Evolutionary conservation across 768 basidiomycete genomes (phyloP), one percentile per base, ranked within the genome.

Genomic region (Dendrothele bispora): DNA sequence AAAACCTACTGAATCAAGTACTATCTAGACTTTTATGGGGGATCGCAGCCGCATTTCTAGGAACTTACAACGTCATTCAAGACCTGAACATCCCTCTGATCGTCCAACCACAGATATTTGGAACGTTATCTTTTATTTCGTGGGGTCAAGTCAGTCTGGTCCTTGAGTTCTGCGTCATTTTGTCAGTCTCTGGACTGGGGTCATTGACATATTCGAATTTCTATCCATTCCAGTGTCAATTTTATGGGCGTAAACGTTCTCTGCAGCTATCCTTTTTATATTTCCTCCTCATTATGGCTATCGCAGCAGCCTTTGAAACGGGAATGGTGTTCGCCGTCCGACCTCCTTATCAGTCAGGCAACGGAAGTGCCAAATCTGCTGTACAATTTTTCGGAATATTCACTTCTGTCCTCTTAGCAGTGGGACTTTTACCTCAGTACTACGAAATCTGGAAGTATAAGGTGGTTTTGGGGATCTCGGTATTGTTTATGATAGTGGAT

Each of bases 41-140:
- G 3, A 52, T 80, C 4, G 68, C 84, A 0, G 73, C 73, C 2
- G 63, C 76, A 26, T 82, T 84, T 53, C 68, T 89, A 6, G 88
- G 88, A n/a, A 70, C 79, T 11, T 93, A 91, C 60, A 65, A 67
- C 17, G 71, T 91, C 43, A 65, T 81, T 1, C 83, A 86, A 52
- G 64, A 79, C 44, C 62, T 91, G 28, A 88, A 83, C 59, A 77
- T 90, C 28, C 87, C 89, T 1, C 73, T 91, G 34, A 84, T 87
- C 36, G 49, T 85, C 2, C 82, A 88, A 60, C 80, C 82, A 5
- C 83, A 85, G 50, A 54, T 83, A 2, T 87, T 91, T 58, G 79
- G 78, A 0, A 66, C 78, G 21, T 67, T 92, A 11, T 67, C 74
- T 0, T 67, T 86, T 3, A 53, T 85, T 10, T 84, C 82, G 2